Base-by-base conservation (phyloP, 106 monocot species). In the Acorus gramineus region DNA sequence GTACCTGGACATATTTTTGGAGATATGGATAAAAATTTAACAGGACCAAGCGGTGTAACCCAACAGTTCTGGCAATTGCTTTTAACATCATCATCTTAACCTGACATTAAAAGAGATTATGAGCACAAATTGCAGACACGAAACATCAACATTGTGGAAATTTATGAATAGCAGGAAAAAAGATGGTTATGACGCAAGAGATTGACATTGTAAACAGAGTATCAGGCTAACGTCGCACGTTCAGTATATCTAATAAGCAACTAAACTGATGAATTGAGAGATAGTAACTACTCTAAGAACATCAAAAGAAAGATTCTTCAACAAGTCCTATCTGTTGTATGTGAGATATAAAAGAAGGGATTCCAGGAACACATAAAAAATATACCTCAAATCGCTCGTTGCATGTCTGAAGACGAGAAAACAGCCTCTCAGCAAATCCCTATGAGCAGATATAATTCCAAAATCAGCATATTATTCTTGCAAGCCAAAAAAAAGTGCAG, bases 81-180 rank as follows among this genome's bases (percentile, higher is more conserved):
- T 90, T 96, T 54, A 96, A 50, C 76, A 90, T 87, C 95, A 96
- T 96, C 82, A 96, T 87, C 74, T 76, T 85, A 61, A 90, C 80
- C 95, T 96, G 73, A 67, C 80, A 68, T 46, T 56, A 64, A 68
- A 50, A 14, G 10, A n/a, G 76, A 71, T 60, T 72, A 64, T 65
- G 46, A 46, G 50, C 10, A 57, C 44, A 53, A 7, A 73, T 47
- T 11, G 58, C 48, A 46, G 12, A 63, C 45, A 49, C 56, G 44
- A 6, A 53, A 52, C 28, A 64, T 42, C 46, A 49, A 28, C 28
- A 28, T 28, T 28, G 28, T 28, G 28, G 28, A 28, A 28, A 28
- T 28, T 28, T 28, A 28, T 28, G 28, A 28, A 28, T 28, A 28
- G 28, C 28, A 28, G 28, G 28, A 28, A 28, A 28, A 28, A 28